A percentile compares a stretch with the other conserved stretches of the same genome.
Evolutionary conservation across 345 rosid genomes (phyloP).

Genomic region (Corymbia maculata): DNA sequence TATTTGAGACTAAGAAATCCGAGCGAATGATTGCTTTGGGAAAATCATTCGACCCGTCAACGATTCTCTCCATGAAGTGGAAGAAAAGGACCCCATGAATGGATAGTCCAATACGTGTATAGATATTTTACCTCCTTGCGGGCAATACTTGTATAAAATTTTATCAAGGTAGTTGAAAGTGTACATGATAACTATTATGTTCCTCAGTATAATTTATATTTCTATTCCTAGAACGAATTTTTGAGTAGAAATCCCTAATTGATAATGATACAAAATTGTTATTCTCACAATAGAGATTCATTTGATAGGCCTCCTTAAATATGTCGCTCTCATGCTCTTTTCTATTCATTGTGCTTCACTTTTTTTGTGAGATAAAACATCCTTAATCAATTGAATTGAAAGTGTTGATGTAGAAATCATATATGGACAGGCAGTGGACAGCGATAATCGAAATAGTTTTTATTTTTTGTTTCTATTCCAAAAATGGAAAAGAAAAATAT

Average conservation of each 20-base stretch:
- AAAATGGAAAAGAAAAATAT: fast-evolving
- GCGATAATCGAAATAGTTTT: no score
- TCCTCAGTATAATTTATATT: fast-evolving
- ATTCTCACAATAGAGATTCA: background rate
- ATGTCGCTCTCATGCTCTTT: background rate
- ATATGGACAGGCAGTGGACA: fast-evolving
- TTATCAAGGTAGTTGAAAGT: fast-evolving
- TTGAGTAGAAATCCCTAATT: fast-evolving
- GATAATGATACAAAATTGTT: no score
- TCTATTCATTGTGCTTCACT: background rate
- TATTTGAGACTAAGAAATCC: background rate
- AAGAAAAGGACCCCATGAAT: background rate
- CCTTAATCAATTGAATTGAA: background rate
- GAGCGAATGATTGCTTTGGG: background rate
- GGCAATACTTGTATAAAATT: background rate
- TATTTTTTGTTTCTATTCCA: fast-evolving
- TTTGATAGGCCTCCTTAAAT: background rate
- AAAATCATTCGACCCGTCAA: background rate
- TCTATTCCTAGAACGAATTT: no score
- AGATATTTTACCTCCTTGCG: background rate
- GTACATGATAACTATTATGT: background rate
- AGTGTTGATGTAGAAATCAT: fast-evolving
- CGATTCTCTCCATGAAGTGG: background rate
- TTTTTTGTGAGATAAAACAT: no score
- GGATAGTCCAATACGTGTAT: background rate